phyloP scores from a whole-genome alignment of 352 stramenopile genomes.

The Pythium grandisporangium region DNA sequence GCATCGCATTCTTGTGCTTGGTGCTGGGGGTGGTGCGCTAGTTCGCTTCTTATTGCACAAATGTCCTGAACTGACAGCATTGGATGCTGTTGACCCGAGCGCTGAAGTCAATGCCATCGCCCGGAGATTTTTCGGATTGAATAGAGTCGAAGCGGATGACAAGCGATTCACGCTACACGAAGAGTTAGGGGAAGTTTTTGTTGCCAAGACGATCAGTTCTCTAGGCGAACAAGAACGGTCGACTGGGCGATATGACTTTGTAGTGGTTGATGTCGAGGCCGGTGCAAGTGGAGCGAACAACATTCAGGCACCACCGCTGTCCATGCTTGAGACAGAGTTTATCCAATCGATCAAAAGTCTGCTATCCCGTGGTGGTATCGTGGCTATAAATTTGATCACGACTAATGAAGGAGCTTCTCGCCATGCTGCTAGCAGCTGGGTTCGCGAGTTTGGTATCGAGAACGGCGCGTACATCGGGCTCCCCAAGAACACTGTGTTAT shows the following conservation, averaged over 20 bases:
- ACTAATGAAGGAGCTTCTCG: background rate
- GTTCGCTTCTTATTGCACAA: slow-evolving; percentile 45
- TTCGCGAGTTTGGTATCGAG: background rate
- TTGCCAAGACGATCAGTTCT: too few species aligned
- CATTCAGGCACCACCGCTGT: background rate
- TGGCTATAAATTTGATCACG: background rate
- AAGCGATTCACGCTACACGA: slow-evolving; percentile 27
- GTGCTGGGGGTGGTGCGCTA: slow-evolving; percentile 43
- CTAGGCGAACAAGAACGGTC: slow-evolving; percentile 5
- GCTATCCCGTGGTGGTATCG: background rate
- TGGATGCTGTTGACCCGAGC: slow-evolving; percentile 60
- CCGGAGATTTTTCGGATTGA: slow-evolving; percentile 32
- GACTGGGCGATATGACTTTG: slow-evolving; percentile 19
- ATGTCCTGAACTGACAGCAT: slow-evolving; percentile 11
- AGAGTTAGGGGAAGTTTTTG: slow-evolving; percentile 23
- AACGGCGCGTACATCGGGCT: background rate
- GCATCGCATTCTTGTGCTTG: slow-evolving; percentile 37
- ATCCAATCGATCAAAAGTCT: background rate
- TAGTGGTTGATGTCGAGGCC: slow-evolving; percentile 60
- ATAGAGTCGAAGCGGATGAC: slow-evolving; percentile 8
- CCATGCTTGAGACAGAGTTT: background rate
- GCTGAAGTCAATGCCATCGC: slow-evolving; percentile 31
- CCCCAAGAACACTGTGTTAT: background rate
- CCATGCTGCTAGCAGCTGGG: background rate
- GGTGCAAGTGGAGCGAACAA: background rate